These are phyloP conservation scores for Jimgerdemannia flammicorona DNA, from an alignment of 192 early-diverging fungal genomes.

Conservation along the genomic window DNA sequence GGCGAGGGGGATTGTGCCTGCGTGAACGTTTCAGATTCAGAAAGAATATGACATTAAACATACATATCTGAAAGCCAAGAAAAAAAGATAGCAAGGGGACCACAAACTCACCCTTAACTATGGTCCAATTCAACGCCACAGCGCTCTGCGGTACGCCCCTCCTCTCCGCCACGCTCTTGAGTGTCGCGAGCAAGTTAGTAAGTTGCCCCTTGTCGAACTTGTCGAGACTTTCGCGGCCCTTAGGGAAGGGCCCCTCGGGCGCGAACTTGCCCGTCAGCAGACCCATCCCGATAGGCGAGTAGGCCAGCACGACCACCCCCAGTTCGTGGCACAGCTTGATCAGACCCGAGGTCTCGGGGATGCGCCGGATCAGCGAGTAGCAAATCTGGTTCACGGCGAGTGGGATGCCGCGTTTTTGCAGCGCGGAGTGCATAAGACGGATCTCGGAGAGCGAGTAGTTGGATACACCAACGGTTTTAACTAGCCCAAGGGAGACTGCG, in stretches of 20 bases:
- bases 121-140: slow-evolving; percentile 45
- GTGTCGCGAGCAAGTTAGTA: slow-evolving; percentile 1
- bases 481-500: slow-evolving; percentile 36
- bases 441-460: slow-evolving; percentile 41
- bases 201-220: slow-evolving; percentile 2
- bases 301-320: slow-evolving; percentile 68
- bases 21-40: neutral
- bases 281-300: slow-evolving; percentile 60
- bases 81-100: neutral
- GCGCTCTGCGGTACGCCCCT: slow-evolving; percentile 6
- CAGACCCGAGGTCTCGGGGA: slow-evolving; percentile 65
- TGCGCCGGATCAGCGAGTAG: slow-evolving; percentile 51
- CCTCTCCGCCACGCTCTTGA: slow-evolving; percentile 10
- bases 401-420: slow-evolving; percentile 37
- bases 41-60: neutral
- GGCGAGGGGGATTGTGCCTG: slow-evolving; percentile 39
- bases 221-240: neutral
- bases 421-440: slow-evolving; percentile 36
- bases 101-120: slow-evolving; percentile 27
- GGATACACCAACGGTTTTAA: slow-evolving; percentile 46
- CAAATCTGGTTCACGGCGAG: slow-evolving; percentile 45
- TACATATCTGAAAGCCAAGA: neutral
- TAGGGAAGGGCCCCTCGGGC: slow-evolving; percentile 1
- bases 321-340: slow-evolving; percentile 69
- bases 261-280: slow-evolving; percentile 13